Conservation (phyloP, 23 red algal genomes). For the Gracilariopsis chorda region DNA sequence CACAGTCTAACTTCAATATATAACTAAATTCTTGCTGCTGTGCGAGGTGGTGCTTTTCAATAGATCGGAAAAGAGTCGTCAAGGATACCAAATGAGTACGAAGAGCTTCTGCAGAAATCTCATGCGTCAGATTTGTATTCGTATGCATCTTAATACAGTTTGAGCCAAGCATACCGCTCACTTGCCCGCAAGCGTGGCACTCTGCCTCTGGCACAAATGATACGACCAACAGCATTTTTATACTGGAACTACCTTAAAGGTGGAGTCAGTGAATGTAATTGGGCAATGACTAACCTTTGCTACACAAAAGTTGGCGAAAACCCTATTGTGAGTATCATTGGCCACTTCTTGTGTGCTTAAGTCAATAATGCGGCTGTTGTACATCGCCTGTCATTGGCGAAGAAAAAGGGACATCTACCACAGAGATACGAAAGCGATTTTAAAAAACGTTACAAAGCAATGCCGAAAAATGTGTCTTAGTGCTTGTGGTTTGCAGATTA, state of each 20-base stretch:
- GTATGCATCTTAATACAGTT: background rate
- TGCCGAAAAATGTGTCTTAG: background rate
- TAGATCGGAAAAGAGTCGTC: too few species aligned
- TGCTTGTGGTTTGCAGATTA: background rate
- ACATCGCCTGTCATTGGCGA: background rate
- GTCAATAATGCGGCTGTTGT: background rate
- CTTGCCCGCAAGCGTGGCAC: background rate
- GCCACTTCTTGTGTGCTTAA: background rate
- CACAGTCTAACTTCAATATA: too few species aligned
- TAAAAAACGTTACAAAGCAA: background rate
- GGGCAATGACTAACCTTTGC: background rate
- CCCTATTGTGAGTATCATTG: conserved; percentile 12
- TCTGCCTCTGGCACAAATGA: background rate
- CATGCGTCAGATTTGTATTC: too few species aligned
- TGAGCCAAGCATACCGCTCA: background rate
- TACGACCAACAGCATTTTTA: background rate
- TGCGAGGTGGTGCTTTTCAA: too few species aligned
- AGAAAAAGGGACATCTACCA: background rate
- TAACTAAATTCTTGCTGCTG: too few species aligned
- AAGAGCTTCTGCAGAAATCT: too few species aligned
- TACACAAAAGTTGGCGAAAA: conserved; percentile 14
- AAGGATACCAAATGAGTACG: too few species aligned
- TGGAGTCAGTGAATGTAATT: background rate
- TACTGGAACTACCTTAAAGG: conserved; percentile 34
- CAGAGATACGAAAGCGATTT: background rate